Conservation (phyloP, 768 basidiomycete species). For the Lactifluus volemus region DNA sequence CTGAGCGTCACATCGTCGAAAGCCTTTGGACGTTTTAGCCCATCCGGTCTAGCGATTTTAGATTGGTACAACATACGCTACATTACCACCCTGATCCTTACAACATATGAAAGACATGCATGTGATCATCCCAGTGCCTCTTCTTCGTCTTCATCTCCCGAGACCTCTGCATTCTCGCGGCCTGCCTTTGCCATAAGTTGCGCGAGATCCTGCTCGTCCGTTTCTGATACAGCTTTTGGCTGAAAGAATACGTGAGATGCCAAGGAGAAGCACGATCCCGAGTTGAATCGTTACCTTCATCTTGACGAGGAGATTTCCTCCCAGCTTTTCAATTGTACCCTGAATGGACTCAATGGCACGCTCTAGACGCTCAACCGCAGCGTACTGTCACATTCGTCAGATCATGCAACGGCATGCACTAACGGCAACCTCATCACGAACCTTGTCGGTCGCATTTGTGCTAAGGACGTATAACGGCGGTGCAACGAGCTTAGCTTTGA, state of each 20-base stretch:
- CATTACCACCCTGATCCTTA: neutral
- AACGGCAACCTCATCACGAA: constrained; percentile 23
- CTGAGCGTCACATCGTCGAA: constrained; percentile 29
- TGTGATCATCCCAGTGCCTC: constrained; percentile 18
- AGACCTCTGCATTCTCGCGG: constrained; percentile 91
- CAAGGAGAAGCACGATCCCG: neutral
- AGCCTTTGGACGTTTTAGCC: constrained; percentile 22
- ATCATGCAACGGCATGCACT: neutral
- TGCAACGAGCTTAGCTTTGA: constrained; percentile 94
- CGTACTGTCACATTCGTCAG: constrained; percentile 41
- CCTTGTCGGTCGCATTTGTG: constrained; percentile 96
- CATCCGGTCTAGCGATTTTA: neutral
- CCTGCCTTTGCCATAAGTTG: constrained; percentile 94
- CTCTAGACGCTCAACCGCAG: constrained; percentile 88
- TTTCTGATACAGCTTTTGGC: constrained; percentile 97
- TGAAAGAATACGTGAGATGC: constrained; percentile 25
- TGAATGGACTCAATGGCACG: constrained; percentile 90
- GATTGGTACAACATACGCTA: constrained; percentile 10
- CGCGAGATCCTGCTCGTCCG: constrained; percentile 94
- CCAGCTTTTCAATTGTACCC: constrained; percentile 69
- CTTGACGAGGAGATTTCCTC: constrained; percentile 84
- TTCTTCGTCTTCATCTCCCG: constrained; percentile 86
- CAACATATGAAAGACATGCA: neutral
- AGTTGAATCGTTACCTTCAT: constrained; percentile 68
- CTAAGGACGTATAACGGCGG: constrained; percentile 94